A percentile compares a stretch with the other conserved stretches of the same genome.
Conservation (phyloP, 148 eudicot genomes). For the Rhododendron simsii region DNA sequence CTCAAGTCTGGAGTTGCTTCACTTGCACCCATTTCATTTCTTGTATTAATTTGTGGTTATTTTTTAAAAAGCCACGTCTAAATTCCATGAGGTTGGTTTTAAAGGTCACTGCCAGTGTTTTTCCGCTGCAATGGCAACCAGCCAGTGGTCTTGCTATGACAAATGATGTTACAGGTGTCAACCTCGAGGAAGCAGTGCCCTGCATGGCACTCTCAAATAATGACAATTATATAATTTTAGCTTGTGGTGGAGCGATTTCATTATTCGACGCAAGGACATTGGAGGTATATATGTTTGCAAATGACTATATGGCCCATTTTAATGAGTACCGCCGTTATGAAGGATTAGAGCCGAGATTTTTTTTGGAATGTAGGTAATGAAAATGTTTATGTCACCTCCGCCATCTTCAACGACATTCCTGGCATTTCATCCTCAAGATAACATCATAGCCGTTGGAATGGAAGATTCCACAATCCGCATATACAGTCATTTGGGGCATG, state of each 20-base stretch:
- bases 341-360: neutral
- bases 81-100: slow-evolving; percentile 20
- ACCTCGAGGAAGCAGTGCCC: slow-evolving; percentile 85
- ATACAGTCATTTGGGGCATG: slow-evolving; percentile 71
- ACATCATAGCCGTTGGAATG: neutral
- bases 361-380: slow-evolving; percentile 36
- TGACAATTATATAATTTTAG: slow-evolving; percentile 36
- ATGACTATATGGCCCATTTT: neutral
- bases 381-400: no score
- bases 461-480: slow-evolving; percentile 42
- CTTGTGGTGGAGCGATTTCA: slow-evolving; percentile 91
- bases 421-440: no score
- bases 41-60: neutral
- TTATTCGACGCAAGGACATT: slow-evolving; percentile 89
- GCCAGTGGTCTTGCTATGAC: slow-evolving; percentile 86
- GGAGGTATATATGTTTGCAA: slow-evolving; percentile 43
- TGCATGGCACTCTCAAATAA: slow-evolving; percentile 95
- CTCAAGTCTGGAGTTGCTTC: neutral
- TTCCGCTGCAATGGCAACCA: slow-evolving; percentile 92
- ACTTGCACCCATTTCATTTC: neutral
- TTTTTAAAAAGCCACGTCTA: slow-evolving; percentile 17
- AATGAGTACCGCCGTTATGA: neutral
- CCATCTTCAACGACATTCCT: no score
- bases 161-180: slow-evolving; percentile 79
- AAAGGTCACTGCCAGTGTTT: slow-evolving; percentile 83